These are phyloP conservation scores for Monosporascus sp. DNA, from an alignment of 2,329 filamentous ascomycete species.

Conservation along the genomic window DNA sequence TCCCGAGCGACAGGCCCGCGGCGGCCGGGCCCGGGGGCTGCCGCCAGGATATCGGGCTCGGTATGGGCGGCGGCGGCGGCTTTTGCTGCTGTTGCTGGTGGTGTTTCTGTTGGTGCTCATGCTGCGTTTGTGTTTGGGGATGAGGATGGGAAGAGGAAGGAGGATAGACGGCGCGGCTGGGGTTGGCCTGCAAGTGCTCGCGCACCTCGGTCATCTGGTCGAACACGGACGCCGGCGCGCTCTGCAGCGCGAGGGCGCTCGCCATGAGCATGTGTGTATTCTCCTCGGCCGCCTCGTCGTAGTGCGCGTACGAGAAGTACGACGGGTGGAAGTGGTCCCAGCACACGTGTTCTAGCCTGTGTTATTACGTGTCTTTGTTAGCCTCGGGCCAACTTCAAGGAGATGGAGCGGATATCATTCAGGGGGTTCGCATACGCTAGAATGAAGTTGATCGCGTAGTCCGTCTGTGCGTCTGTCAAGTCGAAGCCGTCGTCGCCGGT, in stretches of 20 bases:
- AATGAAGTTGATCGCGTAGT: conserved; percentile 48
- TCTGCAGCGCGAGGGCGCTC: conserved; percentile 21
- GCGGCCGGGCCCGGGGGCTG: conserved; percentile 31
- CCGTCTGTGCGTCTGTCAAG: conserved; percentile 35
- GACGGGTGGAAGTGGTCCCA: conserved; percentile 43
- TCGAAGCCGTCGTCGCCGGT: conserved; percentile 1
- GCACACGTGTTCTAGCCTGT: conserved; percentile 48
- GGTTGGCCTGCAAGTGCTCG: conserved; percentile 1
- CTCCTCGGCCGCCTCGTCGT: conserved; percentile 17
- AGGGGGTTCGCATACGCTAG: conserved; percentile 36
- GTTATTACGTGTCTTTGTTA: not conserved
- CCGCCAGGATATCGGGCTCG: conserved; percentile 4
- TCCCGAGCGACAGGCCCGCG: conserved; percentile 35
- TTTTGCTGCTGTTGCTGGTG: not conserved
- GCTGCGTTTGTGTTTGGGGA: not conserved
- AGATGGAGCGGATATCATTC: not conserved
- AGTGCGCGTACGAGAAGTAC: conserved; percentile 32
- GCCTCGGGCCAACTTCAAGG: not conserved
- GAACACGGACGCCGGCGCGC: conserved; percentile 12
- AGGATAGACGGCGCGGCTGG: not conserved
- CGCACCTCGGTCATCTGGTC: conserved; percentile 8
- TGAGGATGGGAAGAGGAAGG: not conserved
- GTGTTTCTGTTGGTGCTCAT: not conserved
- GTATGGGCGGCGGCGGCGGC: not conserved
- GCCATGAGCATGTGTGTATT: conserved; percentile 26